These are phyloP conservation scores for Sclerotinia subarctica DNA, from an alignment of 2,329 filamentous ascomycete genomes.

Conservation along the genomic window DNA sequence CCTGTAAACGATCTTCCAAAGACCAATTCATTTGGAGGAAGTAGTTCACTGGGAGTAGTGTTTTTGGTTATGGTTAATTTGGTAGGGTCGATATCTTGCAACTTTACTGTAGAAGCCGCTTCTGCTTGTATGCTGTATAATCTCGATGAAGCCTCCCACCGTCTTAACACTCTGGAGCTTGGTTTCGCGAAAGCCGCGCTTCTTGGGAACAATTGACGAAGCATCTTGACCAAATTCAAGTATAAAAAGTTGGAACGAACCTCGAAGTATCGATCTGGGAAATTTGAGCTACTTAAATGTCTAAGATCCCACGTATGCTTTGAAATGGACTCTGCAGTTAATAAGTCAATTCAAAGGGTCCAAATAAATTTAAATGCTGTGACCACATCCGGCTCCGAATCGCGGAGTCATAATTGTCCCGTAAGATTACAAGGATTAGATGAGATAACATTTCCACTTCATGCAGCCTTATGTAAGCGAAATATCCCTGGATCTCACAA, in stretches of 20 bases:
- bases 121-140: conserved; percentile 50
- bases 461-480: conserved; percentile 15
- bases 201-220: conserved; percentile 46
- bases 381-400: conserved; percentile 12
- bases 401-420: conserved; percentile 5
- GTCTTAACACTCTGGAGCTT: conserved; percentile 38
- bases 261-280: background rate
- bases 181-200: conserved; percentile 40
- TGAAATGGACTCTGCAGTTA: background rate
- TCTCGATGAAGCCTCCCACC: conserved; percentile 39
- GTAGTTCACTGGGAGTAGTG: conserved; percentile 67
- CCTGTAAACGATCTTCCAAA: conserved; percentile 92
- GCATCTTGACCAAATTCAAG: conserved; percentile 41
- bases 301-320: conserved; percentile 9
- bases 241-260: background rate
- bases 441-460: background rate
- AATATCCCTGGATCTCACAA: background rate
- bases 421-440: conserved; percentile 1
- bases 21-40: conserved; percentile 75
- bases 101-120: conserved; percentile 42
- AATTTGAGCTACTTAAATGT: background rate
- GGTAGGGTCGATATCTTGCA: conserved; percentile 70
- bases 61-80: conserved; percentile 75
- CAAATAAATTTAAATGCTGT: conserved; percentile 7
- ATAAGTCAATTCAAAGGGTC: background rate